phyloP scores from a whole-genome alignment of 2,329 filamentous ascomycete species.

The Paracorniculantispora psalliotae region DNA sequence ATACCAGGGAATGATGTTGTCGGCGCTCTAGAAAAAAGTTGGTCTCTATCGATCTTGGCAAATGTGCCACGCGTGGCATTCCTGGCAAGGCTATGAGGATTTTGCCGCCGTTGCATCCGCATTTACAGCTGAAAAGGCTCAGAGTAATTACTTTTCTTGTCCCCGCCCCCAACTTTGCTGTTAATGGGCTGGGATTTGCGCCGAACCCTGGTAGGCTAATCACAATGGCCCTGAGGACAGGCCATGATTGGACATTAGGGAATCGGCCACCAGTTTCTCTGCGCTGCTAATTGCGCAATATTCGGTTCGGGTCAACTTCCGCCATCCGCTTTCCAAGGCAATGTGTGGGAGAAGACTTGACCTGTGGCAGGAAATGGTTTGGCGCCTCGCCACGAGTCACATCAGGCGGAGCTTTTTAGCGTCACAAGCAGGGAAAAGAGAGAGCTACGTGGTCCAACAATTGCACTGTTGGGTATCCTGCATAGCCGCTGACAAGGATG shows the following conservation, averaged over 20 bases:
- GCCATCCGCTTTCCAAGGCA: neutral
- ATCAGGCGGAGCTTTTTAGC: constrained; percentile 1
- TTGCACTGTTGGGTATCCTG: constrained; percentile 1
- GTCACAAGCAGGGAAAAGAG: neutral
- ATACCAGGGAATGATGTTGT: no score
- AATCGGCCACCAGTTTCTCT: neutral
- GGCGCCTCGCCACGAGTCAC: neutral
- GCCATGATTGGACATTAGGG: neutral
- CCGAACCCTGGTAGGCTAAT: neutral
- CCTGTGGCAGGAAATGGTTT: neutral
- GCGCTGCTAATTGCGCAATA: constrained; percentile 4
- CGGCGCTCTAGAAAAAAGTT: neutral
- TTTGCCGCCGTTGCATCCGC: neutral
- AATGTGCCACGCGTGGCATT: neutral
- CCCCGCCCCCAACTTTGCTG: constrained; percentile 2
- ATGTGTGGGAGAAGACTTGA: neutral
- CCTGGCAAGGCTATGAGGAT: neutral
- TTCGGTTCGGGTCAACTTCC: neutral
- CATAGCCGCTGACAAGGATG: constrained; percentile 13
- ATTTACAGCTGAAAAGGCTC: neutral
- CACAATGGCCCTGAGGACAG: neutral
- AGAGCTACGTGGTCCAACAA: constrained; percentile 5
- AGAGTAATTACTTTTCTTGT: neutral
- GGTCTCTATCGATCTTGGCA: neutral
- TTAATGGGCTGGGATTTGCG: constrained; percentile 4